Evolutionary conservation across 768 basidiomycete genomes (phyloP).

Genomic region (Auricularia sp.): DNA sequence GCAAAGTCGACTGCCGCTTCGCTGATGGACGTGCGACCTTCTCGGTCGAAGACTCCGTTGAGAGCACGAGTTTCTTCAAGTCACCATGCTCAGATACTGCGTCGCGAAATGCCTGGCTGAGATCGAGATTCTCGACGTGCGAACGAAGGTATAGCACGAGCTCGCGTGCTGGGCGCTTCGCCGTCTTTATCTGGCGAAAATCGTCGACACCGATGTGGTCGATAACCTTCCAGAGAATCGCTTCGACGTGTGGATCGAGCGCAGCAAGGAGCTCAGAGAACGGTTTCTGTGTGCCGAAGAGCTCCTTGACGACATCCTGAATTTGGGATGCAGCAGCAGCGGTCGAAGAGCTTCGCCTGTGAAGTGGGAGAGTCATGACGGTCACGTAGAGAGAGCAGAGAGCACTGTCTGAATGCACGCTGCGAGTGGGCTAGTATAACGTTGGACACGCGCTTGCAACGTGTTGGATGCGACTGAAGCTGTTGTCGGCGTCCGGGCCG

Average conservation of each 20-base stretch:
- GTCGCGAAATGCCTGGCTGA: neutral
- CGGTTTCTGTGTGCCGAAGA: neutral
- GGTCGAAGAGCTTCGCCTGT: neutral
- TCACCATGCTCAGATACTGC: neutral
- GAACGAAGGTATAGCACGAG: neutral
- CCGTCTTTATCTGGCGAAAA: slow-evolving; percentile 12
- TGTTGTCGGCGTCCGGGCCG: no score
- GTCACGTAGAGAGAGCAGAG: neutral
- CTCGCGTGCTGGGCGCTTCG: neutral
- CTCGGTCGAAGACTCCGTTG: neutral
- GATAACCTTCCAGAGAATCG: slow-evolving; percentile 11
- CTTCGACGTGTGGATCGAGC: neutral
- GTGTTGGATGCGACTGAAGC: neutral
- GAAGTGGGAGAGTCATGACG: neutral
- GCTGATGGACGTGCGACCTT: neutral
- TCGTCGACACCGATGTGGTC: slow-evolving; percentile 37
- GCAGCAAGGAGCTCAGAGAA: neutral
- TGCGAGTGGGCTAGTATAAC: neutral
- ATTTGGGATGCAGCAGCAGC: neutral
- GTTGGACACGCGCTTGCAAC: neutral
- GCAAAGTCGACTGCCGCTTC: neutral
- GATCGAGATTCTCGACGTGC: neutral
- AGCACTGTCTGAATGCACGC: neutral
- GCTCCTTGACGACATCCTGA: neutral
- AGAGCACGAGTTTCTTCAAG: neutral